Base-by-base conservation (phyloP, 441 rosid genomes). In the Jatropha multifida region DNA sequence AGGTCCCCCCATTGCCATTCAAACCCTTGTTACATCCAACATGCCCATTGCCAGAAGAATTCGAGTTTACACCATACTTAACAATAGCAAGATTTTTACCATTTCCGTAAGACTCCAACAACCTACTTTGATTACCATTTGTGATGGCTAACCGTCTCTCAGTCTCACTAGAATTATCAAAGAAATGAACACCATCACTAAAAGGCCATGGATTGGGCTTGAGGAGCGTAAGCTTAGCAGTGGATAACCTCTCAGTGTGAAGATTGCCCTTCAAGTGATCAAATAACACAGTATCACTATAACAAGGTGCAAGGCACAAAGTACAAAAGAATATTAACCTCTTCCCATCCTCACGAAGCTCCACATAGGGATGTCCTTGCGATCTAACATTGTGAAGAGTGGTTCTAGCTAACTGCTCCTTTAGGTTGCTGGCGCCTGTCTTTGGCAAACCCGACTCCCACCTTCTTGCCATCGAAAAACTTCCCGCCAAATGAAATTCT, bases 131-230 rank as follows among this genome's bases (percentile, higher is more conserved):
- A 69, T 74, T 37, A 52, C 74, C 81, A 58, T 79, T 70, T 8
- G 72, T 27, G 71, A 66, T 38, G 20, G 37, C 74, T 41, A 74
- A 46, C 48, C 70, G 81, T 67, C 79, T 84, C 72, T 80, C 86
- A 59, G 74, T 78, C 63, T 80, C 89, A 13, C 44, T 78, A 10
- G 87, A 83, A 52, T 72, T 83, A 62, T 87, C 88, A 80, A 93
- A 96, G 89, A 94, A 96, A 77, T 89, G 85, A 67, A 93, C 85
- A 41, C 98, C 97, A 65, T 94, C 98, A 69, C 83, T 89, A 54
- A 94, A 93, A 58, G 99, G 99, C 98, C 99, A 93, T 0, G 99
- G 98, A 63, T 91, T 94, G 2, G 84, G 83, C 66, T 86, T 85
- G 67, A 93, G 77, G 17, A 93, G 91, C 15, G 98, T 96, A 71